Base-by-base conservation (phyloP, 257 asterid species). In the Oldenlandia corymbosa region DNA sequence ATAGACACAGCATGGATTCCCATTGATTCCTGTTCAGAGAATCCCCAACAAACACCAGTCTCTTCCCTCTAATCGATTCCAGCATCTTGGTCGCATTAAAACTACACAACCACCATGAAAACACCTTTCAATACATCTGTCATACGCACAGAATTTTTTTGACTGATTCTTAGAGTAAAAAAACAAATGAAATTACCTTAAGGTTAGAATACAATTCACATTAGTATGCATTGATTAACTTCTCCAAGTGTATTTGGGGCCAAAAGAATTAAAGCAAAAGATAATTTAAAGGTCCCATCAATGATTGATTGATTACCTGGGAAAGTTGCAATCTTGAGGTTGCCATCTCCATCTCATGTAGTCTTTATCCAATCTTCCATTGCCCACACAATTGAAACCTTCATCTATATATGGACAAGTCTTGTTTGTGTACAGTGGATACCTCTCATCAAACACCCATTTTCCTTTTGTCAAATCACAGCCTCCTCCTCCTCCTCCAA, bases 301-400 rank as follows among this genome's bases (percentile, higher is more conserved):
- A n/a, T n/a, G n/a, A n/a, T n/a, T n/a, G n/a, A n/a, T n/a, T n/a
- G n/a, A n/a, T 62, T 81, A 92, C 98, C 96, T 87, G 50, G 96
- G 96, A 79, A 93, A 52, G 73, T 83, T 75, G 76, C 99, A 92
- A 76, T 80, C 83, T 43, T 61, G 84, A 69, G 99, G 96, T 63
- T 80, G 91, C 99, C 99, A 92, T 68, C 95, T 85, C 97, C 99
- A 92, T 73, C 84, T 92, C 96, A 80, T 81, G 78, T 85, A 92
- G 61, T 72, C 84, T 51, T 58, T 81, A 58, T 89, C 90, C 65
- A 70, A 60, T 60, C 96, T 87, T 26, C 97, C 99, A 78, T 92
- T 92, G 26, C 65, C 73, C 79, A 75, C 77, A 73, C 97, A 92
- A 37, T 72, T 77, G 78, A 92, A 92, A 34, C 99, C 99, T 76